These are phyloP conservation scores for Arthrinium phaeospermum DNA, from an alignment of 2,329 filamentous ascomycete genomes.

Conservation along the genomic window DNA sequence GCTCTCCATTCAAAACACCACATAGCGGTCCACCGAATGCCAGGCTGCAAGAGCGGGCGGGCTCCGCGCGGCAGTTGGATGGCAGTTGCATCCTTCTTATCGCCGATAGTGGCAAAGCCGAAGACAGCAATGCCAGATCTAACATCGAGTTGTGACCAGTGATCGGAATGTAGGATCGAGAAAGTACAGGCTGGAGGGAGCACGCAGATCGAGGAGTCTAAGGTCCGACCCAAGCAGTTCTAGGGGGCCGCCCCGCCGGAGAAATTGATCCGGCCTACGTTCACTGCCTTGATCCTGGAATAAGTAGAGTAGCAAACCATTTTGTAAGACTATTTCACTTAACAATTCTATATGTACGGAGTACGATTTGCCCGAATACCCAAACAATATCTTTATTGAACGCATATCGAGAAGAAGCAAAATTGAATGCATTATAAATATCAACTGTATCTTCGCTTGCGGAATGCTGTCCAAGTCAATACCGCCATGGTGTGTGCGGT, in stretches of 20 bases:
- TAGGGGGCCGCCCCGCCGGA: not conserved
- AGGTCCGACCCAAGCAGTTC: not conserved
- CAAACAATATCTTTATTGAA: no score
- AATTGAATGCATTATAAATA: not conserved
- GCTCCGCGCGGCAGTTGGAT: not conserved
- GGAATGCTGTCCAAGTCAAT: not conserved
- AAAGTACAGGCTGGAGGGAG: not conserved
- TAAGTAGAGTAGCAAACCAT: no score
- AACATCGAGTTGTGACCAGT: not conserved
- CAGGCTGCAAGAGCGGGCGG: not conserved
- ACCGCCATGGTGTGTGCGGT: not conserved
- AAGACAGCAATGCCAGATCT: not conserved
- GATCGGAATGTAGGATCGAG: slow-evolving; percentile 6
- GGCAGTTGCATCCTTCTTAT: not conserved
- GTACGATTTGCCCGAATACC: no score
- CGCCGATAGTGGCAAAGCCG: not conserved
- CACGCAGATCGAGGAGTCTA: not conserved
- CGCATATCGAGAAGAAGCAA: no score
- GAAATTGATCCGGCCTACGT: not conserved
- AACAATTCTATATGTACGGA: no score
- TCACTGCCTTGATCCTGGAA: no score
- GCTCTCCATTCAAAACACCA: slow-evolving; percentile 8
- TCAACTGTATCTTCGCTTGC: not conserved
- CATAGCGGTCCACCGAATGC: not conserved
- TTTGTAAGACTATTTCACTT: no score